A percentile compares a stretch with the other conserved stretches of the same genome.
Conservation (phyloP, 352 stramenopile species). For the Globisporangium nunn region DNA sequence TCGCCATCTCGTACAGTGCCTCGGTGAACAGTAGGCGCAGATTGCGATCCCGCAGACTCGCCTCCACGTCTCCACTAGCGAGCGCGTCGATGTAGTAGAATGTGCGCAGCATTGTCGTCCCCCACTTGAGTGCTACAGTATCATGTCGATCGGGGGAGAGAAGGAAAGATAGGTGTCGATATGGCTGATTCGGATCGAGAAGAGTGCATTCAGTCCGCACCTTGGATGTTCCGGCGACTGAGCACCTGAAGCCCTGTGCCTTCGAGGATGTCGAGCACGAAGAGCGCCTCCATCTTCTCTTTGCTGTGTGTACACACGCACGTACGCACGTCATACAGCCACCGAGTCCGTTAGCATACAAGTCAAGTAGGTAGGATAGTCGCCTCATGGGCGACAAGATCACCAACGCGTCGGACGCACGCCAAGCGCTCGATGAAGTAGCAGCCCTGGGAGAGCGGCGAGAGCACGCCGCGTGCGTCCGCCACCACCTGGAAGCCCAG, state of each 20-base stretch:
- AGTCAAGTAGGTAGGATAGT: not conserved
- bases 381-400: not conserved
- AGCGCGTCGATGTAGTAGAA: conserved; percentile 81
- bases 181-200: too few species aligned
- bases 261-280: conserved; percentile 65
- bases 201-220: conserved; percentile 11
- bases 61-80: conserved; percentile 37
- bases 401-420: conserved; percentile 17
- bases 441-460: conserved; percentile 56
- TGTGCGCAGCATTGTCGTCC: conserved; percentile 60
- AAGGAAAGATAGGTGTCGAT: not conserved
- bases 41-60: conserved; percentile 55
- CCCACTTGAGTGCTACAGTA: conserved; percentile 65
- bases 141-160: not conserved
- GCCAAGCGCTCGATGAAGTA: conserved; percentile 74
- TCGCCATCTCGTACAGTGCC: conserved; percentile 57
- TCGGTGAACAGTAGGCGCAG: conserved; percentile 67
- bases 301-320: conserved; percentile 22
- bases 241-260: conserved; percentile 65
- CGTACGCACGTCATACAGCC: too few species aligned
- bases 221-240: conserved; percentile 69
- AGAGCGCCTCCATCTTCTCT: conserved; percentile 66
- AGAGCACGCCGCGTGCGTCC: conserved; percentile 36
- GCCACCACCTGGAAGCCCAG: conserved; percentile 63
- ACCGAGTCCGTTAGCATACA: not conserved